Percentiles rank a stretch among this genome's conserved stretches.
These are phyloP conservation scores for Penicillium cinerascens DNA, from an alignment of 495 filamentous ascomycete genomes.

Conservation along the genomic window DNA sequence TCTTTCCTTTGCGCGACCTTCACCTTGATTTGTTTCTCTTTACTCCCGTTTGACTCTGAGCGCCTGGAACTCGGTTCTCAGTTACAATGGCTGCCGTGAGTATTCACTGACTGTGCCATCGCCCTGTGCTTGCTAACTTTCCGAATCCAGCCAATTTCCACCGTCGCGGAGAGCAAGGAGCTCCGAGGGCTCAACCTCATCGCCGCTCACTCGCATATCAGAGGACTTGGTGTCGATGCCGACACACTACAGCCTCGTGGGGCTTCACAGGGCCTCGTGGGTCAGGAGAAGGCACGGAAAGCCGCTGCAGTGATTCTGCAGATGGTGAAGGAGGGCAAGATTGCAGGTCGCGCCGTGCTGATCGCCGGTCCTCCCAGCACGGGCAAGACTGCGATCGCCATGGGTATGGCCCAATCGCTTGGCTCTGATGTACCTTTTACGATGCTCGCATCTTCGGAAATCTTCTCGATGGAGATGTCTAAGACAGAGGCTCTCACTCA, in stretches of 20 bases:
- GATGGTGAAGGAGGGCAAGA: constrained; percentile 98
- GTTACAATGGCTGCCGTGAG: constrained; percentile 42
- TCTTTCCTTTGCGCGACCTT: constrained; percentile 15
- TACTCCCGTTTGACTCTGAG: not conserved
- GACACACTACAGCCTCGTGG: constrained; percentile 84
- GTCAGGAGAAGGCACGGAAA: constrained; percentile 93
- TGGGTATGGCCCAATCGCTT: constrained; percentile 97
- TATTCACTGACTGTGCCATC: not conserved
- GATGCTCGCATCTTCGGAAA: constrained; percentile 90
- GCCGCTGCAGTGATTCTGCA: constrained; percentile 92
- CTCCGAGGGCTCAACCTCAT: constrained; percentile 93
- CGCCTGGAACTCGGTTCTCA: not conserved
- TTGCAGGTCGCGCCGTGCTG: constrained; percentile 90
- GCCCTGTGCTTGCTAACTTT: constrained; percentile 3
- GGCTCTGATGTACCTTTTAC: constrained; percentile 95
- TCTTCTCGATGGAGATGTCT: constrained; percentile 98
- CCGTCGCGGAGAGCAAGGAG: constrained; percentile 90
- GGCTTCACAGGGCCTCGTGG: constrained; percentile 93
- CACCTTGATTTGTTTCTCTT: constrained; percentile 1
- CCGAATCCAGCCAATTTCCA: constrained; percentile 70
- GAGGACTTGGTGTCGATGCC: constrained; percentile 87
- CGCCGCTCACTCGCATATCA: constrained; percentile 96
- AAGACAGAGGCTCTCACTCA: constrained; percentile 98
- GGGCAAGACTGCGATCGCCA: constrained; percentile 96
- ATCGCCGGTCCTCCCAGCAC: constrained; percentile 97